A percentile compares a stretch with the other conserved stretches of the same genome.
These are phyloP conservation scores for Fusarium tricinctum DNA, from an alignment of 2,329 filamentous ascomycete species.

Conservation along the genomic window DNA sequence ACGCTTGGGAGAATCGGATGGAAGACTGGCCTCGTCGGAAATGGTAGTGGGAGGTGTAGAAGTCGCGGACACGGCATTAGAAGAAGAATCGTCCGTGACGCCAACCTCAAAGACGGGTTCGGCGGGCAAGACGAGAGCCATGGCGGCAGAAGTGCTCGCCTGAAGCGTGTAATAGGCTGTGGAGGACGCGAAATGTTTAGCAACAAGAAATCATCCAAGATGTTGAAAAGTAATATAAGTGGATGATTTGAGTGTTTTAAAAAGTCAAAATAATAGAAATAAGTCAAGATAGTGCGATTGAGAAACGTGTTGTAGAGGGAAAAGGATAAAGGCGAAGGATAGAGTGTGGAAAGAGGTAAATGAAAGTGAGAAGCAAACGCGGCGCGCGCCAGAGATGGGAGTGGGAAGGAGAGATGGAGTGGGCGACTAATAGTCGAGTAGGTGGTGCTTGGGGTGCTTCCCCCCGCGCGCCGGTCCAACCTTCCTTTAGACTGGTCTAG, in stretches of 20 bases:
- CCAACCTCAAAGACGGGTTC: conserved; percentile 53
- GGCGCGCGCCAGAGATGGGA: conserved; percentile 43
- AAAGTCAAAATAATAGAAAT: conserved; percentile 2
- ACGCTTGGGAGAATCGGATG: conserved; percentile 60
- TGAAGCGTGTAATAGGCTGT: conserved; percentile 20
- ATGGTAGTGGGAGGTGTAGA: conserved; percentile 78
- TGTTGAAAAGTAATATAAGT: conserved; percentile 4
- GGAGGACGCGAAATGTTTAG: conserved; percentile 42
- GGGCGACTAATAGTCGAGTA: conserved; percentile 40
- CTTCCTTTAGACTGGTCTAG: conserved; percentile 27
- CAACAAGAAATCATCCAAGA: conserved; percentile 25
- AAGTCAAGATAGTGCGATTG: conserved; percentile 11
- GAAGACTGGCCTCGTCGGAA: conserved; percentile 72
- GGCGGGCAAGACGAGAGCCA: conserved; percentile 52
- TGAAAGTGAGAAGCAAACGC: conserved; percentile 41
- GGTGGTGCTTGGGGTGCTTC: conserved; percentile 29
- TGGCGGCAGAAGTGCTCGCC: conserved; percentile 40
- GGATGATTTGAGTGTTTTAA: conserved; percentile 2
- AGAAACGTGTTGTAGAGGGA: conserved; percentile 12
- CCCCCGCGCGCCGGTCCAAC: conserved; percentile 43
- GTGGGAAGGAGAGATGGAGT: conserved; percentile 37
- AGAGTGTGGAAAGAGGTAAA: conserved; percentile 24
- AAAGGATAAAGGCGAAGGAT: conserved; percentile 10
- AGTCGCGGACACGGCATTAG: conserved; percentile 68
- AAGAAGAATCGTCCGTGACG: conserved; percentile 57